Percentiles rank a stretch among this genome's conserved stretches.
Conservation (phyloP, 2,329 filamentous ascomycete species). For the Monilinia vaccinii-corymbosi region DNA sequence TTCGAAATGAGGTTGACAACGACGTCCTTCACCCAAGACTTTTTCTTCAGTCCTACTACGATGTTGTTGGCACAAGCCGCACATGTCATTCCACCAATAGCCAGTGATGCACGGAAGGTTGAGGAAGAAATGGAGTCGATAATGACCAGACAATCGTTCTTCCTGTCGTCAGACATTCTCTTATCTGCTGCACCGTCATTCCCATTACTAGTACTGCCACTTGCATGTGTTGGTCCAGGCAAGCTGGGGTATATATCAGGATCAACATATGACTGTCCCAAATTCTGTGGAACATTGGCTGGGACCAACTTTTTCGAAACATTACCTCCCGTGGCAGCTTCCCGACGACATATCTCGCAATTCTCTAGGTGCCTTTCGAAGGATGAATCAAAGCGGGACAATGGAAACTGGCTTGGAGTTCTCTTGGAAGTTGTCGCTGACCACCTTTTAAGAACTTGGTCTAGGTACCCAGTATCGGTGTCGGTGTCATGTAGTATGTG, state of each 20-base stretch:
- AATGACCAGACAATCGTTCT: conserved; percentile 24
- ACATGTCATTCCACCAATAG: conserved; percentile 49
- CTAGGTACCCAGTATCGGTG: conserved; percentile 21
- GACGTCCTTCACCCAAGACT: conserved; percentile 39
- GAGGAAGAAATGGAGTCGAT: conserved; percentile 30
- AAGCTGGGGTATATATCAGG: background rate
- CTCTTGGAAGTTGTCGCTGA: conserved; percentile 15
- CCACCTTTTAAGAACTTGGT: conserved; percentile 23
- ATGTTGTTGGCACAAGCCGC: conserved; percentile 43
- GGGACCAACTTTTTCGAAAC: background rate
- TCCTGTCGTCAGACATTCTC: background rate
- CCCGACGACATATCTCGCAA: conserved; percentile 40
- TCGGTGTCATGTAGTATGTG: conserved; percentile 15
- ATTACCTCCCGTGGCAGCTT: conserved; percentile 23
- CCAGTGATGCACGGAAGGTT: conserved; percentile 41
- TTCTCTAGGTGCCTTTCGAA: conserved; percentile 36
- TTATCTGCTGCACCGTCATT: conserved; percentile 1
- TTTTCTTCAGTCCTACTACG: conserved; percentile 37
- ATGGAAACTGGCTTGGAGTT: background rate
- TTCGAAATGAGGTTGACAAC: conserved; percentile 44
- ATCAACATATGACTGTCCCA: background rate
- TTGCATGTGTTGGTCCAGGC: background rate
- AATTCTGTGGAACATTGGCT: conserved; percentile 4
- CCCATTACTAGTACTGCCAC: background rate
- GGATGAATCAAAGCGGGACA: conserved; percentile 18